Base-by-base conservation (phyloP, 2,329 filamentous ascomycete genomes). In the Xenoacremonium recifei region DNA sequence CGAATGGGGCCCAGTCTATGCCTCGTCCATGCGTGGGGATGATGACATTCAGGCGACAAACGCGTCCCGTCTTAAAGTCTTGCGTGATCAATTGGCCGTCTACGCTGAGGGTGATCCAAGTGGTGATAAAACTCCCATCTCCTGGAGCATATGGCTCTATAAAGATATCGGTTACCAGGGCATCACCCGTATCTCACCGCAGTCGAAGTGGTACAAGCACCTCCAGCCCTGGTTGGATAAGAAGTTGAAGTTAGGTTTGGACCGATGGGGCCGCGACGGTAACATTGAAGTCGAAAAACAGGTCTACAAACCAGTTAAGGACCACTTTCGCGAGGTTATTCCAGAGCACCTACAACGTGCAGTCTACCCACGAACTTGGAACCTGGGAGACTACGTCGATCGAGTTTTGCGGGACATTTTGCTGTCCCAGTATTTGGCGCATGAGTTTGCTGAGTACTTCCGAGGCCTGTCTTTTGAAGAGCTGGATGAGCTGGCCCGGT, bases 111-210 rank as follows among this genome's bases (percentile, higher is more conserved):
- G 19, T 5, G 17, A 21, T 13, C 23, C 23, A 9, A 9, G 9
- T 27, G 23, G 23, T 27, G 23, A 36, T 20, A 21, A 25, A 20
- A 21, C 16, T 20, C 16, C 16, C n/a, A 73, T 51, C 65, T 72
- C 73, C 39, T 82, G 78, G 79, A 72, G 63, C 35, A 82, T 82
- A 51, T 78, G 75, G 75, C 61, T 75, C 2, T 78, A 76, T 59
- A 78, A 78, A 54, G 74, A 79, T 49, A 70, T 78, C 40, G 72
- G 74, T 0, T 64, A 71, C 29, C 72, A 76, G 58, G 75, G 74
- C 11, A 77, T 79, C 73, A 63, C 75, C 6, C 18, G n/a, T 15
- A 36, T 18, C 18, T 21, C 18, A 5, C 34, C 18, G 10, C 9
- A 21, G 13, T 21, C 19, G 18, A 20, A 18, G 19, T 36, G 34